Conservation (phyloP, 805 yeast species). For the Candida cerambycidarum region DNA sequence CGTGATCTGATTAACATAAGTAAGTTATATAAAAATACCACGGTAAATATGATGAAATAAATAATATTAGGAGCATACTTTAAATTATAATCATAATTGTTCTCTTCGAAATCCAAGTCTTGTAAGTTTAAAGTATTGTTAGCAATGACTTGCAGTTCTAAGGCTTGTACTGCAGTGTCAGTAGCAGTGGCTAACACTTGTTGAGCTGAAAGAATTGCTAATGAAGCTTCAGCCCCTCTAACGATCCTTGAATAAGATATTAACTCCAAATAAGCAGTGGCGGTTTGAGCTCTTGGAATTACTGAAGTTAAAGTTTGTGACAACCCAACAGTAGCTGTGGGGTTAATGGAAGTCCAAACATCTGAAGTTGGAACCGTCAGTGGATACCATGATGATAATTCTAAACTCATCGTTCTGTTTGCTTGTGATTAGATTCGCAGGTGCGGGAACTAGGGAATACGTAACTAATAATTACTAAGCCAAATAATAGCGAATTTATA, state of each 20-base stretch:
- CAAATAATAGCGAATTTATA: no score
- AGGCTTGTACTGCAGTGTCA: slow-evolving; percentile 20
- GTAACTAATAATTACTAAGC: no score
- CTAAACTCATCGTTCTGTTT: slow-evolving; percentile 16
- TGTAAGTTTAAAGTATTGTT: slow-evolving; percentile 33
- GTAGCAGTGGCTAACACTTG: slow-evolving; percentile 43
- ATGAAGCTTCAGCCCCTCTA: slow-evolving; percentile 39
- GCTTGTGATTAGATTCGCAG: slow-evolving; percentile 4
- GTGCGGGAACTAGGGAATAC: no score
- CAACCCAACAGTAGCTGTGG: slow-evolving; percentile 12
- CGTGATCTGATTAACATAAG: slow-evolving; percentile 32
- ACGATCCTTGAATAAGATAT: slow-evolving; percentile 22
- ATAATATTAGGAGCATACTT: slow-evolving; percentile 32
- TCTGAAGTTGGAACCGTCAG: slow-evolving; percentile 9
- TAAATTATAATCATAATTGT: slow-evolving; percentile 25
- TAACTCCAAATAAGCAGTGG: slow-evolving; percentile 14
- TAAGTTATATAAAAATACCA: slow-evolving; percentile 23
- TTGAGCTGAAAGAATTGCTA: slow-evolving; percentile 34
- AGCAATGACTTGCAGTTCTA: slow-evolving; percentile 34
- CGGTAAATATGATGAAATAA: slow-evolving; percentile 27
- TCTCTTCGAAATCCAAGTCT: slow-evolving; percentile 27
- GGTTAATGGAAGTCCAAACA: slow-evolving; percentile 14
- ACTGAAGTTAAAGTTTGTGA: slow-evolving; percentile 9
- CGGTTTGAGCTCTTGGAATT: neutral
- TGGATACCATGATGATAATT: slow-evolving; percentile 12